Conservation (phyloP, 2,329 filamentous ascomycete genomes). For the Cadophora malorum region DNA sequence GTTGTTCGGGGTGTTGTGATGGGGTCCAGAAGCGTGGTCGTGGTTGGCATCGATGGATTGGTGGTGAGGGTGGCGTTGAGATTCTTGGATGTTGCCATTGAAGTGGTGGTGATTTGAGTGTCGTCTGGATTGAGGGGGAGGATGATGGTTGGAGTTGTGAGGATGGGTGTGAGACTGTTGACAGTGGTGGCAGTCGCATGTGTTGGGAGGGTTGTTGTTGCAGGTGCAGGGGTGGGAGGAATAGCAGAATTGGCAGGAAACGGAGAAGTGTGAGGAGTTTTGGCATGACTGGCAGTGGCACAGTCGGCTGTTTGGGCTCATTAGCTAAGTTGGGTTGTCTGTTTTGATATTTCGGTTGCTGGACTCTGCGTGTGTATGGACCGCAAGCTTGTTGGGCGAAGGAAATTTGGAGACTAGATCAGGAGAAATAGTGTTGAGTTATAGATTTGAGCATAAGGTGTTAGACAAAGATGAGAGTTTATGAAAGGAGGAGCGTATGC, state of each 20-base stretch:
- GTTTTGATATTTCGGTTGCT: neutral
- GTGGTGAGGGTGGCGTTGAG: neutral
- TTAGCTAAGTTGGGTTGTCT: neutral
- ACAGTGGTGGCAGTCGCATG: neutral
- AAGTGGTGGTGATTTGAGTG: neutral
- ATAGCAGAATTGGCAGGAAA: neutral
- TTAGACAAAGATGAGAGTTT: too few relatives aligned
- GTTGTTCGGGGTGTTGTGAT: neutral
- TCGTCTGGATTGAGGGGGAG: neutral
- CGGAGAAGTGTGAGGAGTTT: neutral
- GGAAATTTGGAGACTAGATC: neutral
- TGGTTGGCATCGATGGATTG: neutral
- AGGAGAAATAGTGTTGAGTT: too few relatives aligned
- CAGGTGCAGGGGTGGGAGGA: neutral
- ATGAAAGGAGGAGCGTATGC: too few relatives aligned
- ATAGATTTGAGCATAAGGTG: too few relatives aligned
- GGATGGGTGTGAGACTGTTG: neutral
- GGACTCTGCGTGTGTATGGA: neutral
- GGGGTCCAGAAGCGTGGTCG: neutral
- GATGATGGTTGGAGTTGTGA: neutral
- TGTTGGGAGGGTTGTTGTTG: neutral
- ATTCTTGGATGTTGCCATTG: neutral
- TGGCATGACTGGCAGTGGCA: conserved; percentile 5
- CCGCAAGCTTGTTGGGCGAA: neutral
- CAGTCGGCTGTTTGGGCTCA: neutral